Conservation (phyloP, 805 yeast genomes). For the Ogataea parapolymorpha region DNA sequence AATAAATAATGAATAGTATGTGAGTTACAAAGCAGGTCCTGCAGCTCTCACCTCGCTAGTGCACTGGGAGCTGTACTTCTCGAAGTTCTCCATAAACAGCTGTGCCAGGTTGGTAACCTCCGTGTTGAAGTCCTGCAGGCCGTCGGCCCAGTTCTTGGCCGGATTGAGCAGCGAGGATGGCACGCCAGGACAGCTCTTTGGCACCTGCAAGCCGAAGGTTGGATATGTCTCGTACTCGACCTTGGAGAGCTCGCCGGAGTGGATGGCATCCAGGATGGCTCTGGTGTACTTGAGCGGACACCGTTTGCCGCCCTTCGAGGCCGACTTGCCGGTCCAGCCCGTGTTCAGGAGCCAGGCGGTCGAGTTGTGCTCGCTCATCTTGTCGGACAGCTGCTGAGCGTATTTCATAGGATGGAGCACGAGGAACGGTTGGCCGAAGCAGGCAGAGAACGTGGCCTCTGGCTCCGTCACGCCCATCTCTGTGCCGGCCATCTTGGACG, state of each 20-base stretch:
- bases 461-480: constrained; percentile 99
- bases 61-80: constrained; percentile 76
- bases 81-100: constrained; percentile 83
- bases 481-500: constrained; percentile 99
- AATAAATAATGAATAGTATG: constrained; percentile 2
- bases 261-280: constrained; percentile 92
- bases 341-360: constrained; percentile 96
- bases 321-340: constrained; percentile 97
- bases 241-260: constrained; percentile 79
- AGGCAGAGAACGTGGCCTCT: constrained; percentile 95
- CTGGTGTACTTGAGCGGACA: constrained; percentile 97
- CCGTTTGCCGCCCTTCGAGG: constrained; percentile 90
- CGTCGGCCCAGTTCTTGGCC: constrained; percentile 70
- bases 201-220: constrained; percentile 82
- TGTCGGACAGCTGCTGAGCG: constrained; percentile 93
- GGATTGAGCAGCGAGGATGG: constrained; percentile 88
- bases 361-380: constrained; percentile 84
- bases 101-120: constrained; percentile 68
- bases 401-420: constrained; percentile 97
- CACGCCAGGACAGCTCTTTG: constrained; percentile 76
- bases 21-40: constrained; percentile 62
- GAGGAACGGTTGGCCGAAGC: constrained; percentile 98
- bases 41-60: constrained; percentile 88
- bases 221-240: constrained; percentile 83
- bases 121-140: constrained; percentile 45